Evolutionary conservation across 2,329 filamentous ascomycete genomes (phyloP).

Genomic region (Arthrocladium fulminans): DNA sequence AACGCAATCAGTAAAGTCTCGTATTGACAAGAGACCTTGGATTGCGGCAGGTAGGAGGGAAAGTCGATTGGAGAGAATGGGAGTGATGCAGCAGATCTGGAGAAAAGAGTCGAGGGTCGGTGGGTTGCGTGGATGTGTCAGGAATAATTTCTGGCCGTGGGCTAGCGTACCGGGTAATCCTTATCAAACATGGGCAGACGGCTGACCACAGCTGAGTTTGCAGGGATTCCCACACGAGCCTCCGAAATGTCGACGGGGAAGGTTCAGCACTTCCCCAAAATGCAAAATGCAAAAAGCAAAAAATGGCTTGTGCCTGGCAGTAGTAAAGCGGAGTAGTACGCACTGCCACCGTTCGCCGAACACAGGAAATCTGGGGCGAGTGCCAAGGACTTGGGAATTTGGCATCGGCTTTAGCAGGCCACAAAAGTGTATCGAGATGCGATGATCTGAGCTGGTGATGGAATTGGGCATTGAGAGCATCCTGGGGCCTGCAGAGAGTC

Average conservation of each 20-base stretch:
- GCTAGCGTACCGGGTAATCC: slow-evolving; percentile 6
- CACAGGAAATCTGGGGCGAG: slow-evolving; percentile 3
- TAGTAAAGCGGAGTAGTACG: background rate
- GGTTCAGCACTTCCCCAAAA: background rate
- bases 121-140: background rate
- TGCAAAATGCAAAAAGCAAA: too few relatives aligned
- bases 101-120: background rate
- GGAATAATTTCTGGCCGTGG: slow-evolving; percentile 6
- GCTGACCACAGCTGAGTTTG: background rate
- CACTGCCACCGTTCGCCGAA: background rate
- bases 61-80: background rate
- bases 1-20: slow-evolving; percentile 4
- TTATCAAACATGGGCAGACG: slow-evolving; percentile 1
- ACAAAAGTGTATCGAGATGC: background rate
- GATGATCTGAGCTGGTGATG: background rate
- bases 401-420: background rate
- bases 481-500: background rate
- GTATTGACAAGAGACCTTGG: background rate
- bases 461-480: background rate
- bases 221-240: background rate
- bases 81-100: slow-evolving; percentile 7
- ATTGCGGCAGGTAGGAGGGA: background rate
- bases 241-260: background rate
- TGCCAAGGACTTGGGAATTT: slow-evolving; percentile 1
- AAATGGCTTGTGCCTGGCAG: slow-evolving; percentile 4